Evolutionary conservation across 441 rosid species (phyloP).

Genomic region (Manihot esculenta): DNA sequence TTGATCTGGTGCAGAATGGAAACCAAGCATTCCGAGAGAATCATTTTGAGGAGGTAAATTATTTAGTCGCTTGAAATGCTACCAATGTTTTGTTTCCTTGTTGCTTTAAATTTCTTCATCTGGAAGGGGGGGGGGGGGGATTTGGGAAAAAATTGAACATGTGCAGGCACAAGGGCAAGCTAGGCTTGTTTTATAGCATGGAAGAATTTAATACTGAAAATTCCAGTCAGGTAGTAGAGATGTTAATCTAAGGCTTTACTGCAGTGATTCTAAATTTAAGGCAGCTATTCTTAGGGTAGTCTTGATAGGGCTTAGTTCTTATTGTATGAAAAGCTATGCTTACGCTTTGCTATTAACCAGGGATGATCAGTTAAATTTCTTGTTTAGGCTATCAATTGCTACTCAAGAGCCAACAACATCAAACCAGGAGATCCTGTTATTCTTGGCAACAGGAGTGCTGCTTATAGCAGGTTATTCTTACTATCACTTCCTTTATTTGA

Average conservation of each 20-base stretch:
- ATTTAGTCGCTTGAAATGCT: conserved; percentile 7
- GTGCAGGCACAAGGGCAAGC: not conserved
- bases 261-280: not conserved
- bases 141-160: too few species aligned
- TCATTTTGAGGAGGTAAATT: conserved; percentile 65
- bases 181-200: not conserved
- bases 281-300: not conserved
- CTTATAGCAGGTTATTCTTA: conserved; percentile 64
- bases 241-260: not conserved
- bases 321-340: not conserved
- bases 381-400: conserved; percentile 67
- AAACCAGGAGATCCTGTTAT: conserved; percentile 73
- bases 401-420: conserved; percentile 73
- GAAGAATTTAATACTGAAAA: not conserved
- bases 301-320: not conserved
- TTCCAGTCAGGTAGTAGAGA: not conserved
- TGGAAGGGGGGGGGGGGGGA: not conserved
- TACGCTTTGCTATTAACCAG: not conserved
- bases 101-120: not conserved
- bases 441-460: conserved; percentile 78
- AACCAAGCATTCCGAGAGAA: conserved; percentile 61
- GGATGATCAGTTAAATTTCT: conserved; percentile 2
- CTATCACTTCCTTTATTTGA: not conserved
- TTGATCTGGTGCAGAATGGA: conserved; percentile 61
- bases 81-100: too few species aligned